Evolutionary conservation across 208 protist genomes (phyloP).

Genomic region (Leishmania turanica): DNA sequence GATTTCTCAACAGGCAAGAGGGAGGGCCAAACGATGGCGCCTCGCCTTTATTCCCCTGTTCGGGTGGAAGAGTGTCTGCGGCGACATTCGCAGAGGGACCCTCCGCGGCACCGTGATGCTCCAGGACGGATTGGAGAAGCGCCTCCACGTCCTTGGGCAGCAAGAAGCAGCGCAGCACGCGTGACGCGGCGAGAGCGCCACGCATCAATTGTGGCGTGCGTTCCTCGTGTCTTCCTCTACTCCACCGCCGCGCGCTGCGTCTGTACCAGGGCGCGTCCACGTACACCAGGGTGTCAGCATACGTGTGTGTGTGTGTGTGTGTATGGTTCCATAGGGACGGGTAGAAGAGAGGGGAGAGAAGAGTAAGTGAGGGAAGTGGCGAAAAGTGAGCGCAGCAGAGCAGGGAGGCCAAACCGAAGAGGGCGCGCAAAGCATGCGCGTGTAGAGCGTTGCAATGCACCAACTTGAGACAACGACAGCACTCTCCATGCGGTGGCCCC

Average conservation of each 20-base stretch:
- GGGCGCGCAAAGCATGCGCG: too few relatives aligned
- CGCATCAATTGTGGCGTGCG: constrained; percentile 6
- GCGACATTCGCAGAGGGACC: background rate
- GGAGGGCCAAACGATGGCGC: background rate
- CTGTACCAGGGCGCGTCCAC: background rate
- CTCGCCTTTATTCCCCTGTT: background rate
- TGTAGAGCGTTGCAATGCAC: too few relatives aligned
- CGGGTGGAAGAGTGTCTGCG: background rate
- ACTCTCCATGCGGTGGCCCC: too few relatives aligned
- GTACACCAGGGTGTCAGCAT: background rate
- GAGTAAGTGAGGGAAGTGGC: background rate
- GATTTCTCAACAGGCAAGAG: background rate
- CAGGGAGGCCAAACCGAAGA: background rate
- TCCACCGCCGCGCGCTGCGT: background rate
- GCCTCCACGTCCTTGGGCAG: background rate
- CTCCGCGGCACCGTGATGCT: constrained; percentile 4
- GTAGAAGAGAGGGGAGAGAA: background rate
- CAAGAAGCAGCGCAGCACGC: constrained; percentile 7
- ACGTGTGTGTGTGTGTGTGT: background rate
- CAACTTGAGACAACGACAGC: too few relatives aligned
- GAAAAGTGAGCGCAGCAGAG: background rate
- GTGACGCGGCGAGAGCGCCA: background rate
- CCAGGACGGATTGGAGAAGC: constrained; percentile 13
- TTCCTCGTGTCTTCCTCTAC: background rate
- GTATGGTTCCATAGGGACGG: background rate